Evolutionary conservation across 345 rosid species (phyloP), one percentile per base, ranked within the genome.

Genomic region (Lepidium africanum): DNA sequence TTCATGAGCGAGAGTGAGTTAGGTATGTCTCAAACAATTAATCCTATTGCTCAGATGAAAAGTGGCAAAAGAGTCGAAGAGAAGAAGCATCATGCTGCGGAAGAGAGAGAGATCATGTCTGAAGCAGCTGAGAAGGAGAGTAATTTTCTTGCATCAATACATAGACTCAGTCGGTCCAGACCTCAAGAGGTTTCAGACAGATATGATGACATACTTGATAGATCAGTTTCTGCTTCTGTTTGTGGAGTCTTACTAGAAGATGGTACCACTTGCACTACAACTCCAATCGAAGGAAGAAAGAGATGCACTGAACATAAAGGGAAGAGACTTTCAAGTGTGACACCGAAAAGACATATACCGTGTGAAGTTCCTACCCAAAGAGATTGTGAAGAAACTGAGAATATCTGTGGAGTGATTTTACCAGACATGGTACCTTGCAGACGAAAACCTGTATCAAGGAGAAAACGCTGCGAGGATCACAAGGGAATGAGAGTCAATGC

Each of bases 401-500:
- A 63, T 13, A 48, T 71, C 50, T 91, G 92, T 55, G 91, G 91
- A 56, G 83, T 84, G 27, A 67, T 82, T 40, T 68, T 75, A 50
- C 83, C 87, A 17, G 67, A 84, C 59, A 85, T 85, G 52, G 71
- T 52, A 47, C 65, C 76, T 70, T 91, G 91, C 67, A 72, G 37
- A n/a, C 79, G 27, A 30, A 76, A 60, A 51, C 83, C 85, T 64
- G 79, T 76, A 47, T 16, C 39, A 7, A 82, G 88, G 66, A 83
- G 87, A 73, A 72, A 80, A 72, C 72, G 91, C 57, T 85, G 92
- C 1, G 80, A 83, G 50, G 85, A 81, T 46, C 92, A 88, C 65
- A 84, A 80, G 68, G 95, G 92, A 52, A 76, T 81, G 91, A 83
- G 77, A 74, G 54, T 81, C 58, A 67, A 57, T 11, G 73, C 75